Base-by-base conservation (phyloP, 192 early-diverging fungal genomes). In the Chytriomyces sp. region DNA sequence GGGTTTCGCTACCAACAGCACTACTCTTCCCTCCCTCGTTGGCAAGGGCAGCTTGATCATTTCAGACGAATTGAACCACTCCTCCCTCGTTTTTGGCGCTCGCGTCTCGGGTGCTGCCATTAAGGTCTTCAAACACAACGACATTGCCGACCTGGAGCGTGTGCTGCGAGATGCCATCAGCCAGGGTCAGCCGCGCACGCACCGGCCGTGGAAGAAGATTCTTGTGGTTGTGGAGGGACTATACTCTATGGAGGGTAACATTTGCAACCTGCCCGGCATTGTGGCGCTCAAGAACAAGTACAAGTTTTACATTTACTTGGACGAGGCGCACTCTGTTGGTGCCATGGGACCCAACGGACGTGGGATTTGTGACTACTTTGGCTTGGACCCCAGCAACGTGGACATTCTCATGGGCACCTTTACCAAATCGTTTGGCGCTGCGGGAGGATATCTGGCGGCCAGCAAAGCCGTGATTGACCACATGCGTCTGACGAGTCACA, bases 151-250 rank as follows among this genome's bases (percentile, higher is more conserved):
- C 77, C 78, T 99, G 38, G 94, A 95, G 73, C 41, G 75, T 30
- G 85, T 94, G 34, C 85, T 99, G 44, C 89, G 92, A 39, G 89
- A 93, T 64, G 88, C 89, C 68, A 98, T 99, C 69, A 81, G 93
- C 40, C 92, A 96, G 78, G 97, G 97, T 33, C 97, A 99, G 81
- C 96, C 96, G 28, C 88, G 97, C 60, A 99, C 95, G 6, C 96
- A 98, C 77, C 89, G 97, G 31, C 97, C 95, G 12, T 99, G 97
- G 97, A 96, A 96, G 82, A 99, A 99, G 82, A 99, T 99, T 77
- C 77, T 99, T 70, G 87, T 99, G 3, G 88, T 99, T 26, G 94
- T 99, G 30, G 96, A 99, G 74, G 95, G 95, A 38, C 82, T 99
- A 31, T 99, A 95, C 81, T 96, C 93, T 19, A 99, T 99, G 97